Percentiles rank a stretch among this genome's conserved stretches.
Conservation (phyloP, 2,329 filamentous ascomycete genomes). For the Stemphylium beticola region DNA sequence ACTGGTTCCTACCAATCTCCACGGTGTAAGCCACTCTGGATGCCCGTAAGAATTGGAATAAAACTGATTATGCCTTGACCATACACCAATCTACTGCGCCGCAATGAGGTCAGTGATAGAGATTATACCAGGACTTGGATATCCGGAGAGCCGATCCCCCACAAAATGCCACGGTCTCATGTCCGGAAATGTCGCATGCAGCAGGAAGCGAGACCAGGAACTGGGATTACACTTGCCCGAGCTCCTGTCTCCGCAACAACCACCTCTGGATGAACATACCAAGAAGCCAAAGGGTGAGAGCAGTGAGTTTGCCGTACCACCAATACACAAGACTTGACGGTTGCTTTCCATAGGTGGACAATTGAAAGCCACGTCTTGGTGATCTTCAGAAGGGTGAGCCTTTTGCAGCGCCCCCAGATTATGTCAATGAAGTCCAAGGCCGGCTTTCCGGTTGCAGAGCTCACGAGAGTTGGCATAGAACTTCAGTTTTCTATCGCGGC, state of each 20-base stretch:
- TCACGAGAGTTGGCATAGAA: too few species aligned
- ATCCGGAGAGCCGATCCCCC: slow-evolving; percentile 34
- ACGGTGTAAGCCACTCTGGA: neutral
- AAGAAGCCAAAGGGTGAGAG: neutral
- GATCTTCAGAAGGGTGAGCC: neutral
- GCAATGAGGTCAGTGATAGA: neutral
- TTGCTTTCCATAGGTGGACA: neutral
- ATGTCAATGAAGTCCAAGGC: neutral
- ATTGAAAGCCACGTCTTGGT: neutral
- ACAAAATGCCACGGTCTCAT: slow-evolving; percentile 27
- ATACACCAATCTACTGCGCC: neutral
- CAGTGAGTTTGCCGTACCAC: slow-evolving; percentile 4
- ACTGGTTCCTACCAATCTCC: slow-evolving; percentile 10
- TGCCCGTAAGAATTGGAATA: neutral
- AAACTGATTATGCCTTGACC: neutral
- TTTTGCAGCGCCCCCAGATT: too few species aligned
- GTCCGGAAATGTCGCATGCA: slow-evolving; percentile 22
- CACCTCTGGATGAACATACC: neutral
- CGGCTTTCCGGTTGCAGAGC: neutral
- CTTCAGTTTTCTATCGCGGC: too few species aligned
- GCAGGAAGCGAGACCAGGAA: slow-evolving; percentile 27
- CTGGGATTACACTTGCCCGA: slow-evolving; percentile 1
- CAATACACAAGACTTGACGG: neutral
- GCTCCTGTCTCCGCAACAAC: slow-evolving; percentile 7
- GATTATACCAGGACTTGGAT: neutral